These are phyloP conservation scores for Heliosperma pusillum DNA, from an alignment of 148 eudicot genomes.

Conservation along the genomic window DNA sequence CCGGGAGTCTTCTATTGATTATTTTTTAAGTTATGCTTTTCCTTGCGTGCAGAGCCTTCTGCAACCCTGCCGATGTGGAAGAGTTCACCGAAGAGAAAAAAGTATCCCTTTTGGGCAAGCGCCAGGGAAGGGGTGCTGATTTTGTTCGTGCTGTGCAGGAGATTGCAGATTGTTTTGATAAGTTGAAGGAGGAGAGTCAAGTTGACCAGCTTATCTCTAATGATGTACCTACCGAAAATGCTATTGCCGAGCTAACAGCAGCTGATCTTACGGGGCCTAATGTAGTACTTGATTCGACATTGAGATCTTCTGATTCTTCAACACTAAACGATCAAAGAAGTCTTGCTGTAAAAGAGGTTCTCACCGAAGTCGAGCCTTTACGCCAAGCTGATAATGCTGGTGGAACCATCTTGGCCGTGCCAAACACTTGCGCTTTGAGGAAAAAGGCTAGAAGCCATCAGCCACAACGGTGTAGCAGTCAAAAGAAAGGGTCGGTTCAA, in stretches of 20 bases:
- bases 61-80: conserved; percentile 94
- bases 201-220: conserved; percentile 30
- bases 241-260: conserved; percentile 23
- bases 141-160: conserved; percentile 89
- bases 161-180: conserved; percentile 69
- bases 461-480: conserved; percentile 32
- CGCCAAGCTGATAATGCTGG: conserved; percentile 32
- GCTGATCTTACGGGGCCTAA: conserved; percentile 33
- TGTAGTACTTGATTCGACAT: conserved; percentile 22
- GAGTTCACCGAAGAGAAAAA: conserved; percentile 87
- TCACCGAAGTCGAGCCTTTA: conserved; percentile 36
- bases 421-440: conserved; percentile 36
- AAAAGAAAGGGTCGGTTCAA: conserved; percentile 34
- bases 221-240: conserved; percentile 35
- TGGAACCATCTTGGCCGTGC: conserved; percentile 20
- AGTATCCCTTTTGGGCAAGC: conserved; percentile 59
- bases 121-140: conserved; percentile 85
- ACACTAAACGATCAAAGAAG: conserved; percentile 37
- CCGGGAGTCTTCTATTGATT: too few species aligned
- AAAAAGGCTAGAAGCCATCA: conserved; percentile 40
- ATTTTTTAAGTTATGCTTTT: conserved; percentile 23
- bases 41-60: conserved; percentile 65
- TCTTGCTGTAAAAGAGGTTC: conserved; percentile 38
- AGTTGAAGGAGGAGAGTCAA: conserved; percentile 49
- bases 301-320: conserved; percentile 30